These are phyloP conservation scores for Chytridium lagenaria DNA, from an alignment of 371 early-diverging fungal species.

Conservation along the genomic window DNA sequence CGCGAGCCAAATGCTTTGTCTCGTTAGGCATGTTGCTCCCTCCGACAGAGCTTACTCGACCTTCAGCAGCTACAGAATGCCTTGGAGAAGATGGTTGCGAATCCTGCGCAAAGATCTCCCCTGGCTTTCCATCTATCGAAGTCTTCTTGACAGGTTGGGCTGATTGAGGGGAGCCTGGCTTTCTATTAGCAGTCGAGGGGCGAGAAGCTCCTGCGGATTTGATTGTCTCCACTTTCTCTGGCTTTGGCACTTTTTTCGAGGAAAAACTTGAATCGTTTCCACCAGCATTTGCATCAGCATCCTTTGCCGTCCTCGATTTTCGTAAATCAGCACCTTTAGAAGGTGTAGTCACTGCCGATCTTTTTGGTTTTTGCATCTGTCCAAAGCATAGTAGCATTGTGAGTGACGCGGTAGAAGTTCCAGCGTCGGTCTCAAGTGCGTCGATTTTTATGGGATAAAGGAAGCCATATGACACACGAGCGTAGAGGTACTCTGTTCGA, in stretches of 20 bases:
- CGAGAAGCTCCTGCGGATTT: not conserved
- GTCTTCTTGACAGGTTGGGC: not conserved
- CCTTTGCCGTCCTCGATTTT: not conserved
- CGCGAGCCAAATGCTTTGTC: not conserved
- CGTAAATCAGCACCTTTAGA: not conserved
- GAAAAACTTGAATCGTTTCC: no score
- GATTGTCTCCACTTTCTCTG: not conserved
- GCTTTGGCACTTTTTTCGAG: no score
- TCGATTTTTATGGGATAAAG: not conserved
- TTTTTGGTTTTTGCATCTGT: not conserved
- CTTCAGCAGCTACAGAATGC: not conserved
- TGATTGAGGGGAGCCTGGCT: not conserved
- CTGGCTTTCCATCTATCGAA: not conserved
- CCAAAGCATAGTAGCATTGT: slow-evolving; percentile 13
- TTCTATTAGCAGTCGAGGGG: not conserved
- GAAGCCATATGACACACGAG: slow-evolving; percentile 5
- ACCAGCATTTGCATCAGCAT: not conserved
- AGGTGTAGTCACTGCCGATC: no score
- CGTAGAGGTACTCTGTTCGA: not conserved
- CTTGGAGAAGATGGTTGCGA: not conserved
- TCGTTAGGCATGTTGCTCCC: no score
- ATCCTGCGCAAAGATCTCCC: not conserved
- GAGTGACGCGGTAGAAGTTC: not conserved
- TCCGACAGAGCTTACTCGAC: no score
- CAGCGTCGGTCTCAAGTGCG: not conserved